phyloP scores from a whole-genome alignment of 202 grass and related monocot species.

The Zoysia matrella region DNA sequence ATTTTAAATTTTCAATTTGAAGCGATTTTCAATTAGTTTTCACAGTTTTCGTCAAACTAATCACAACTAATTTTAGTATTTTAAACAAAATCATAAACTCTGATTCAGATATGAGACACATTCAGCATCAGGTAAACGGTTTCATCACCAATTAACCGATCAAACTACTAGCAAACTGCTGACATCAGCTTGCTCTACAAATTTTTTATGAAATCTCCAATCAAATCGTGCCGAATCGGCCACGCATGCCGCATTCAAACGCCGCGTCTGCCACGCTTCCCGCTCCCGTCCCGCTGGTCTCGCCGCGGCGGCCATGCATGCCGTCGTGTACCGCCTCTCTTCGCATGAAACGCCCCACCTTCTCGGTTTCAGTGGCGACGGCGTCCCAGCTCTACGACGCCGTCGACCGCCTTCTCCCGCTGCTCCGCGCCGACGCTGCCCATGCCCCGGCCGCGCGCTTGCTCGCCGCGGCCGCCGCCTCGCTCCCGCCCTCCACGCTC shows the following conservation, averaged over 20 bases:
- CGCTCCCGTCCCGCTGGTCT: neutral
- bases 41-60: too few species aligned
- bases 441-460: slow-evolving; percentile 53
- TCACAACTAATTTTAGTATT: too few species aligned
- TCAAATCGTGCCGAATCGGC: too few species aligned
- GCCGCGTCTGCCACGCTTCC: neutral
- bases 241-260: neutral
- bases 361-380: slow-evolving; percentile 46
- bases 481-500: slow-evolving; percentile 47
- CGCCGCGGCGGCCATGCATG: slow-evolving; percentile 17
- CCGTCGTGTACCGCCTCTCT: neutral
- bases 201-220: too few species aligned
- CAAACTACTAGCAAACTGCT: too few species aligned
- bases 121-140: too few species aligned
- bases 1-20: too few species aligned
- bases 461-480: slow-evolving; percentile 47
- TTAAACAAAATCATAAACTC: too few species aligned
- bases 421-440: slow-evolving; percentile 41
- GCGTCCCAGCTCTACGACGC: slow-evolving; percentile 60
- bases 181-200: too few species aligned
- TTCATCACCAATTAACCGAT: too few species aligned
- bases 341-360: slow-evolving; percentile 40
- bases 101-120: too few species aligned
- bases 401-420: slow-evolving; percentile 62
- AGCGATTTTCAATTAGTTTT: too few species aligned